phyloP scores from a whole-genome alignment of 2,329 filamentous ascomycete species.

The Clonostachys sp. region DNA sequence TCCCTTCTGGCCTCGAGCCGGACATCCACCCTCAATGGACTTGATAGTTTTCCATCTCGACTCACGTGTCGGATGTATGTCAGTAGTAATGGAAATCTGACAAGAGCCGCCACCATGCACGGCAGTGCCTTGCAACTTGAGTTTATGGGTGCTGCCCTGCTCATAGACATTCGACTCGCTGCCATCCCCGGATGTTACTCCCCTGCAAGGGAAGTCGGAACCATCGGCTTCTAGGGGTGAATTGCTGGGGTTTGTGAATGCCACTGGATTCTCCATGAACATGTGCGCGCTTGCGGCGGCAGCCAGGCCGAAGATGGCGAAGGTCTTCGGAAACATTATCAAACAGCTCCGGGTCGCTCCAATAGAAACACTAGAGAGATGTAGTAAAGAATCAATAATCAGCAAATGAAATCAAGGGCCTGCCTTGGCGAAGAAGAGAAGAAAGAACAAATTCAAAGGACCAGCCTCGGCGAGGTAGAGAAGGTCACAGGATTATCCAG shows the following conservation, averaged over 20 bases:
- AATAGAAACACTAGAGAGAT: too few relatives aligned
- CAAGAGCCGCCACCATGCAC: slow-evolving; percentile 90
- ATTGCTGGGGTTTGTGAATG: slow-evolving; percentile 53
- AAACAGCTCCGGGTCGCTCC: too few relatives aligned
- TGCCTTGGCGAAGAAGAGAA: too few relatives aligned
- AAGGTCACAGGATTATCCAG: too few relatives aligned
- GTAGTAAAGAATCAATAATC: too few relatives aligned
- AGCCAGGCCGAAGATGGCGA: slow-evolving; percentile 51
- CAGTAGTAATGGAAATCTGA: slow-evolving; percentile 84
- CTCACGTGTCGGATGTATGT: slow-evolving; percentile 59
- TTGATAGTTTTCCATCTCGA: slow-evolving; percentile 86
- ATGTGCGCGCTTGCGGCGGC: slow-evolving; percentile 69
- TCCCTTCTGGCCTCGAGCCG: slow-evolving; percentile 49
- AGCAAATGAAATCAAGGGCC: too few relatives aligned
- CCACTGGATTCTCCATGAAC: slow-evolving; percentile 63
- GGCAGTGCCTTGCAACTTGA: slow-evolving; percentile 67
- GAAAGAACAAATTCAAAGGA: too few relatives aligned
- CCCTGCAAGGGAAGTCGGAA: slow-evolving; percentile 80
- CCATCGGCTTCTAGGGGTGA: slow-evolving; percentile 58
- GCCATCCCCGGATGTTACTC: slow-evolving; percentile 25
- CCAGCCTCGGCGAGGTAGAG: too few relatives aligned
- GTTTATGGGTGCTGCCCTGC: slow-evolving; percentile 28
- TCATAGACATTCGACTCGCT: slow-evolving; percentile 49
- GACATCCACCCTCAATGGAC: slow-evolving; percentile 83
- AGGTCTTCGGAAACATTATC: slow-evolving; percentile 41